phyloP scores from a whole-genome alignment of 306 rosid species.

The Leucaena leucocephala region DNA sequence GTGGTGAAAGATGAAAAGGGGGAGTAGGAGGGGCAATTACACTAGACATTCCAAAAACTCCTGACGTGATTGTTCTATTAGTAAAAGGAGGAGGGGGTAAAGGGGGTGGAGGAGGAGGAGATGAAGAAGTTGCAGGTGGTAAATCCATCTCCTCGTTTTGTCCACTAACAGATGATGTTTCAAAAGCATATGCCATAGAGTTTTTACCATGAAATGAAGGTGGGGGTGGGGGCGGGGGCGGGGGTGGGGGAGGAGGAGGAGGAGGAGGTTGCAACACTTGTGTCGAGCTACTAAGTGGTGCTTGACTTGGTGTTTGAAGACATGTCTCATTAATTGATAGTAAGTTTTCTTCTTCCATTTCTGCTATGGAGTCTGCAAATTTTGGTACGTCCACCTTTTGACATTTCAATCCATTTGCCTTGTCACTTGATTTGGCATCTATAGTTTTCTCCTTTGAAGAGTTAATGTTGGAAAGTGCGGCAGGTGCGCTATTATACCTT shows the following conservation, averaged over 20 bases:
- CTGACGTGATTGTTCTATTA: constrained; percentile 32
- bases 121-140: constrained; percentile 46
- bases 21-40: constrained; percentile 25
- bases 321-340: constrained; percentile 45
- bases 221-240: constrained; percentile 31
- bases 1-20: not conserved
- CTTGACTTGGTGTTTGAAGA: constrained; percentile 36
- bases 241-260: constrained; percentile 23
- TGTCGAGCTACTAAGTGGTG: constrained; percentile 25
- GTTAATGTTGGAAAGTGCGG: constrained; percentile 43
- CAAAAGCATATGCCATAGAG: not conserved
- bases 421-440: constrained; percentile 54
- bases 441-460: constrained; percentile 49
- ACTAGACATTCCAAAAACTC: constrained; percentile 30
- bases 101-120: constrained; percentile 30
- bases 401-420: constrained; percentile 49
- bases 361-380: constrained; percentile 50
- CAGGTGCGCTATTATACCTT: constrained; percentile 58
- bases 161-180: not conserved
- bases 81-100: constrained; percentile 36
- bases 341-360: constrained; percentile 40
- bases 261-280: constrained; percentile 37
- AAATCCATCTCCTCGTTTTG: not conserved
- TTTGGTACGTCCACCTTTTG: constrained; percentile 40
- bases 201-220: not conserved